Base-by-base conservation (phyloP, 352 stramenopile species). In the Globisporangium spinosum region DNA sequence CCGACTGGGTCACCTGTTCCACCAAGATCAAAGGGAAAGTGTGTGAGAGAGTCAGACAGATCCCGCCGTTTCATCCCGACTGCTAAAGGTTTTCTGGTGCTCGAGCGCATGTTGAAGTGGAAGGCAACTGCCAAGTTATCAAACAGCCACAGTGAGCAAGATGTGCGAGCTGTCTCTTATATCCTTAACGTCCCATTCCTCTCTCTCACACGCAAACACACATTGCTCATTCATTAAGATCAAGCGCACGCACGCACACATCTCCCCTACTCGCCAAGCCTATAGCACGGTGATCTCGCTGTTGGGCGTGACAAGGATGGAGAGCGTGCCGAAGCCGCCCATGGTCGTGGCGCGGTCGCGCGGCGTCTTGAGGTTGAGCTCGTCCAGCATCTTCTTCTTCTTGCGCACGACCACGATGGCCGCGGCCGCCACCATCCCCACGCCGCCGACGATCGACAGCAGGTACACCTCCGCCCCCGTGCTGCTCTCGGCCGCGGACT, bases 371-470 rank as follows among this genome's bases (percentile, higher is more conserved):
- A 67, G 68, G 49, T 89, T 77, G 27, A 89, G 62, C 22, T 77
- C 83, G 25, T 91, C 83, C 8, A 91, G 64, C 45, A 71, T 25
- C 32, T 71, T 64, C 77, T 91, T 89, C 75, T 91, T 91, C 76
- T 84, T 82, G 61, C 83, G 82, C 27, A 89, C 62, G 0, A 77
- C 82, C 20, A 90, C 71, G 68, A 90, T 87, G 15, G 73, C 80
- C 0, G 74, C 75, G 2, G 62, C 82, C 8, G 82, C 82, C 4
- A 88, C 79, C 56, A 84, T 70, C 38, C 70, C 80, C 1, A 77
- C 78, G 4, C 62, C 74, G 1, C 70, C 69, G 27, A 79, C 69
- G 9, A 83, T 53, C 12, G 65, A 35, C 34, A 84, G 3, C 7
- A 90, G 56, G 69, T 85, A 65, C 9, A 75, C 65, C 29, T 69